Conservation (phyloP, 106 monocot species). For the Allium fistulosum region DNA sequence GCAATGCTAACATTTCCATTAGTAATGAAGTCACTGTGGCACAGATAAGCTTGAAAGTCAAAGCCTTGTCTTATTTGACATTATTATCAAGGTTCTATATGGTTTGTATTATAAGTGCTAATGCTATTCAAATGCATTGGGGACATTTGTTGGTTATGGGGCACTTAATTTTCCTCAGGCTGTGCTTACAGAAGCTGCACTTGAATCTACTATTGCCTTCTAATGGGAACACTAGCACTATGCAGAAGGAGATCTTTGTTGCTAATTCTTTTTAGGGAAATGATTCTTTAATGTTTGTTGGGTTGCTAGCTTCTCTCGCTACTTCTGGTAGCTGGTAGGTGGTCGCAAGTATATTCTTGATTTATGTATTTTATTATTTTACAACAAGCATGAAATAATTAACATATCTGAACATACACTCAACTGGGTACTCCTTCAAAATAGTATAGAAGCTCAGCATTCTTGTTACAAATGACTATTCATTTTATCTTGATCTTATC, state of each 20-base stretch:
- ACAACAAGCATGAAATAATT: too few relatives aligned
- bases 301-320: conserved; percentile 78
- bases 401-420: too few relatives aligned
- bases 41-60: conserved; percentile 36
- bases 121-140: conserved; percentile 99
- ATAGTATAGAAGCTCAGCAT: too few relatives aligned
- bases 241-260: too few relatives aligned
- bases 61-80: conserved; percentile 59
- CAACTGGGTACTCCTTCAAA: too few relatives aligned
- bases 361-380: too few relatives aligned
- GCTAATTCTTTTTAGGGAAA: conserved; percentile 70
- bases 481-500: neutral
- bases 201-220: too few relatives aligned
- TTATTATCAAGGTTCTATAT: conserved; percentile 89
- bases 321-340: conserved; percentile 89
- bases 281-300: conserved; percentile 71
- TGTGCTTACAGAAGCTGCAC: too few relatives aligned
- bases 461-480: too few relatives aligned
- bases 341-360: conserved; percentile 68
- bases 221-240: too few relatives aligned
- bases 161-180: conserved; percentile 87
- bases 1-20: conserved; percentile 69
- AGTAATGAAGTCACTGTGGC: conserved; percentile 40
- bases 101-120: conserved; percentile 99
- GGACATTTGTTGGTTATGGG: conserved; percentile 94